These are phyloP conservation scores for Straminergon stramineum DNA, from an alignment of 225 moss, liverwort and hornwort species.

Conservation along the genomic window DNA sequence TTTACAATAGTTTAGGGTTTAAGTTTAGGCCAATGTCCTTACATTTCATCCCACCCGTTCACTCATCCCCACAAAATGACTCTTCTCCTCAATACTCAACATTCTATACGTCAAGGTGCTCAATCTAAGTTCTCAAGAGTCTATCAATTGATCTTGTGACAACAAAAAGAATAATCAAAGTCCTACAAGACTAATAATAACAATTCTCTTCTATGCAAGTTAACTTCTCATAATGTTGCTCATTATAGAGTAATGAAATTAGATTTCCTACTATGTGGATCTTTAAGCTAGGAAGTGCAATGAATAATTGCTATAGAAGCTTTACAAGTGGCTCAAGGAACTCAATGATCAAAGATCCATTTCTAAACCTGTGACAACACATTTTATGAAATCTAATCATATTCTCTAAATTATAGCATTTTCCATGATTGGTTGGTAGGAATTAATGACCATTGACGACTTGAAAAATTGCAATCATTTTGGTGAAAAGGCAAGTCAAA, in stretches of 20 bases:
- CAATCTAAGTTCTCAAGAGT: no score
- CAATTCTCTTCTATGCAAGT: neutral
- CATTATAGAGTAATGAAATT: neutral
- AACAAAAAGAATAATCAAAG: rapidly evolving
- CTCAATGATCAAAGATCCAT: neutral
- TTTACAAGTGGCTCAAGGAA: neutral
- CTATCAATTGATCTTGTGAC: neutral
- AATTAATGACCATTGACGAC: neutral
- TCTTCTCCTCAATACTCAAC: neutral
- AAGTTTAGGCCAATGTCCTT: no score
- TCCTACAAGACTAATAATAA: neutral
- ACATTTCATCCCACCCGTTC: neutral
- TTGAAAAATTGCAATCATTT: neutral
- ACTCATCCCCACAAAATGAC: rapidly evolving
- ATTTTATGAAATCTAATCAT: neutral
- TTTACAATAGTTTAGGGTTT: no score
- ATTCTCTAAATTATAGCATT: neutral
- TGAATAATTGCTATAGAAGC: neutral
- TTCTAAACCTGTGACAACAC: neutral
- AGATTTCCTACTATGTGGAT: neutral
- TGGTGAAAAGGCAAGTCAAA: neutral
- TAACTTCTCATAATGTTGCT: neutral
- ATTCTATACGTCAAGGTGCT: neutral
- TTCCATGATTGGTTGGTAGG: neutral
- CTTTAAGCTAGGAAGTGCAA: neutral